Conservation (phyloP, 2,329 filamentous ascomycete genomes). For the Aspergillus sp. region DNA sequence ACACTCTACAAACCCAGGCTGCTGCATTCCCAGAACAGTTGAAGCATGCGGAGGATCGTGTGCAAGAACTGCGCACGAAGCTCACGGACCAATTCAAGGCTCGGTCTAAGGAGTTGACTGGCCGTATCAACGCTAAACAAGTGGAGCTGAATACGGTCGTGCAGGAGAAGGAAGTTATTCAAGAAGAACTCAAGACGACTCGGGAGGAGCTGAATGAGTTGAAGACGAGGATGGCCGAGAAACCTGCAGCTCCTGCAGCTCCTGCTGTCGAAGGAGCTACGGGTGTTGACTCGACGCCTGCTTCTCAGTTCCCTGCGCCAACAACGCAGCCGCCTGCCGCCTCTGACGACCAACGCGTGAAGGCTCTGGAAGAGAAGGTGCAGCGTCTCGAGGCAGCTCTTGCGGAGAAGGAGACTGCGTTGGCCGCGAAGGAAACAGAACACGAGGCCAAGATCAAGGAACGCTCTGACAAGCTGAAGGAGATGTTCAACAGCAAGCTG, state of each 20-base stretch:
- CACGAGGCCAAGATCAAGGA: constrained; percentile 53
- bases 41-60: constrained; percentile 49
- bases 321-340: constrained; percentile 27
- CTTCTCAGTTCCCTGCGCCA: constrained; percentile 33
- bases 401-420: constrained; percentile 49
- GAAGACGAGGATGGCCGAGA: constrained; percentile 56
- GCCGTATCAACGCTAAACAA: constrained; percentile 59
- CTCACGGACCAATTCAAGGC: constrained; percentile 57
- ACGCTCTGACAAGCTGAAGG: constrained; percentile 62
- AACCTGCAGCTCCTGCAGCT: constrained; percentile 29
- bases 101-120: constrained; percentile 64
- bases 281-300: constrained; percentile 34
- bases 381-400: constrained; percentile 53
- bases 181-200: constrained; percentile 65
- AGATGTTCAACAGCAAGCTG: constrained; percentile 70
- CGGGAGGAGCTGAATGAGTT: constrained; percentile 58
- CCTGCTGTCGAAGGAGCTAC: constrained; percentile 56
- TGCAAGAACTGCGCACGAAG: constrained; percentile 52
- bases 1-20: constrained; percentile 53
- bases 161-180: constrained; percentile 68
- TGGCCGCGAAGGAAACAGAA: constrained; percentile 52
- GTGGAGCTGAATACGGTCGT: constrained; percentile 49
- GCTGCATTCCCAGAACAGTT: constrained; percentile 52
- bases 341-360: constrained; percentile 58
- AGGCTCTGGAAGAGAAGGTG: constrained; percentile 64